These are phyloP conservation scores for Globisporangium paddicum DNA, from an alignment of 352 stramenopile genomes.

Conservation along the genomic window DNA sequence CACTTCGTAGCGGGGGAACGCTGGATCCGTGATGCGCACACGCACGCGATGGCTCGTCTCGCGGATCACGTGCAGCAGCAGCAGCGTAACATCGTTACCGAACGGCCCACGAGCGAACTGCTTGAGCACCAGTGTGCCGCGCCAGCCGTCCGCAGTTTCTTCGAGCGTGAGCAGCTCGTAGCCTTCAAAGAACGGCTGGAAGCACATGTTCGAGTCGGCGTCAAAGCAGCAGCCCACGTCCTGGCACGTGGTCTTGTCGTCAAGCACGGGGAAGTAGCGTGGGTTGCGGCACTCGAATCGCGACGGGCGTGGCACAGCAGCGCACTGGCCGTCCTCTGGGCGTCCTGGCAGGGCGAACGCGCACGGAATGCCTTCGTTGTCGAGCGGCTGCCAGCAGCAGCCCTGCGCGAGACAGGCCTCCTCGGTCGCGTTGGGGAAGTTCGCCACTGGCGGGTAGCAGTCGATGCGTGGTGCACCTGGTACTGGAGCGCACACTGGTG, in stretches of 20 bases:
- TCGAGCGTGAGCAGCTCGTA: slow-evolving; percentile 67
- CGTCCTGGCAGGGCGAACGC: slow-evolving; percentile 37
- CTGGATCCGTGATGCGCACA: slow-evolving; percentile 79
- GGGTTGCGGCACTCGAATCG: slow-evolving; percentile 76
- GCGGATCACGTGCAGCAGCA: slow-evolving; percentile 60
- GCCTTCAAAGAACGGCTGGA: slow-evolving; percentile 60
- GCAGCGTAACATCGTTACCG: slow-evolving; percentile 62
- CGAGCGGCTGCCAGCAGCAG: slow-evolving; percentile 74
- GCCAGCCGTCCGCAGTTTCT: slow-evolving; percentile 47
- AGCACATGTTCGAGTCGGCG: slow-evolving; percentile 33
- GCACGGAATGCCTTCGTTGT: slow-evolving; percentile 54
- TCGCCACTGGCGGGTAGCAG: slow-evolving; percentile 57
- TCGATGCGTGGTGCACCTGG: slow-evolving; percentile 34
- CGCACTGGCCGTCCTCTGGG: slow-evolving; percentile 22
- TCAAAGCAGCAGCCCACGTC: slow-evolving; percentile 76
- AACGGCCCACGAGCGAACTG: slow-evolving; percentile 52
- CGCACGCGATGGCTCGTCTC: slow-evolving; percentile 44
- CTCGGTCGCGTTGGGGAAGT: slow-evolving; percentile 70
- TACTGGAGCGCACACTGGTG: neutral
- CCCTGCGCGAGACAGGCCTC: slow-evolving; percentile 79
- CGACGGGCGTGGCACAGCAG: slow-evolving; percentile 27
- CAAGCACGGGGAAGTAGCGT: slow-evolving; percentile 33
- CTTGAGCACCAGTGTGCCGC: slow-evolving; percentile 44
- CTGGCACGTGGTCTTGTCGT: slow-evolving; percentile 31
- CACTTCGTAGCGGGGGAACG: slow-evolving; percentile 71